Percentiles rank a stretch among this genome's conserved stretches.
These are phyloP conservation scores for Clarireedia homoeocarpa DNA, from an alignment of 2,329 filamentous ascomycete genomes.

Conservation along the genomic window DNA sequence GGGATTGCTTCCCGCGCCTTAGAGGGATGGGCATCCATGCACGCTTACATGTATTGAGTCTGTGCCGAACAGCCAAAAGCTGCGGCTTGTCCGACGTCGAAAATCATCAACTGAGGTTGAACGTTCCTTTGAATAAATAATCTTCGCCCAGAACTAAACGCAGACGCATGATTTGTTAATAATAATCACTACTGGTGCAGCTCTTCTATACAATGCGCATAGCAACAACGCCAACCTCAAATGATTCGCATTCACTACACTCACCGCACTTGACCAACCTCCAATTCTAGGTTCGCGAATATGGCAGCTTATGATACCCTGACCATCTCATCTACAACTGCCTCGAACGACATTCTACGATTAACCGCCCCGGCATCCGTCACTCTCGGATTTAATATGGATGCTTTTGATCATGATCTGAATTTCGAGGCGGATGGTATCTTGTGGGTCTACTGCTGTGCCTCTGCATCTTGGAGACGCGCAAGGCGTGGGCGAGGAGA, in stretches of 20 bases:
- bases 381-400: conserved; percentile 19
- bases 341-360: conserved; percentile 23
- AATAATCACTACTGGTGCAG: neutral
- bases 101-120: neutral
- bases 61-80: conserved; percentile 3
- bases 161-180: neutral
- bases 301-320: conserved; percentile 17
- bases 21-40: neutral
- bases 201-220: conserved; percentile 1
- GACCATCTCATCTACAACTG: conserved; percentile 3
- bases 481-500: neutral
- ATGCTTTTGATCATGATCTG: conserved; percentile 25
- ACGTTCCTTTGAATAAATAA: too few species aligned
- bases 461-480: neutral
- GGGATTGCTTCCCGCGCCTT: neutral
- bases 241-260: neutral
- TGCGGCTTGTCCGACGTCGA: conserved; percentile 4
- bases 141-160: neutral
- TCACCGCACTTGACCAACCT: neutral
- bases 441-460: conserved; percentile 18
- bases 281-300: conserved; percentile 8
- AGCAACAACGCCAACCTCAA: neutral
- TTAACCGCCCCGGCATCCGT: conserved; percentile 17
- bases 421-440: conserved; percentile 23
- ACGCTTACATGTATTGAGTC: conserved; percentile 5